Evolutionary conservation across 2,329 filamentous ascomycete genomes (phyloP).

Genomic region (Pseudocercospora fuligena): DNA sequence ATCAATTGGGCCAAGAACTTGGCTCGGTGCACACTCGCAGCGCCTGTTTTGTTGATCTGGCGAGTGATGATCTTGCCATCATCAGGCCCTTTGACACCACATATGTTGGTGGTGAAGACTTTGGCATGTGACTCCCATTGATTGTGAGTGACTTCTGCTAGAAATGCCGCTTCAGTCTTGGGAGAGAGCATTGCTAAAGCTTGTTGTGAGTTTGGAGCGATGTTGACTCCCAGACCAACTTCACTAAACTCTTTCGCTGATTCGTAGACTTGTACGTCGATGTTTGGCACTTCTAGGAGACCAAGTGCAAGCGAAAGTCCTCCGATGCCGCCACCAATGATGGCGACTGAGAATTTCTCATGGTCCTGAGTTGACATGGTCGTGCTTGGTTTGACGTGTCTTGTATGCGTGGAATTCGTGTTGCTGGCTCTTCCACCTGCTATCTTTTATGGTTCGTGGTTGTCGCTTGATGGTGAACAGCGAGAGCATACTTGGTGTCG

Average conservation of each 20-base stretch:
- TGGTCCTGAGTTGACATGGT: neutral
- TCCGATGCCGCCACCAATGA: conserved; percentile 16
- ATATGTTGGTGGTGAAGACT: neutral
- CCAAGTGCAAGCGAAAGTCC: neutral
- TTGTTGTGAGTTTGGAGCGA: conserved; percentile 1
- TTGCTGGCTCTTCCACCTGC: too few species aligned
- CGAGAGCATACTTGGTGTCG: too few species aligned
- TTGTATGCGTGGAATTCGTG: too few species aligned
- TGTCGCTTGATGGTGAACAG: too few species aligned
- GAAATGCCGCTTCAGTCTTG: neutral
- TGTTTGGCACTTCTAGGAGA: neutral
- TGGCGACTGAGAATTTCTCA: conserved; percentile 11
- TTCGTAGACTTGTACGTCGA: conserved; percentile 37
- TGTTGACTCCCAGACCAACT: conserved; percentile 51
- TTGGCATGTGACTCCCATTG: neutral
- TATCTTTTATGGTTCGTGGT: too few species aligned
- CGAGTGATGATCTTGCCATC: neutral
- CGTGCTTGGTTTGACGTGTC: too few species aligned
- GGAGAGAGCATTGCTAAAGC: neutral
- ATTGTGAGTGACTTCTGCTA: neutral
- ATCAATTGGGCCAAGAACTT: conserved; percentile 55
- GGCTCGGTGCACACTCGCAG: conserved; percentile 52
- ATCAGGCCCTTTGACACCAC: neutral
- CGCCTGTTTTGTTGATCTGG: neutral
- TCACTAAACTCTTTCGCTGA: conserved; percentile 50